A percentile compares a stretch with the other conserved stretches of the same genome.
phyloP scores from a whole-genome alignment of 768 basidiomycete genomes.

The Suillus variegatus region DNA sequence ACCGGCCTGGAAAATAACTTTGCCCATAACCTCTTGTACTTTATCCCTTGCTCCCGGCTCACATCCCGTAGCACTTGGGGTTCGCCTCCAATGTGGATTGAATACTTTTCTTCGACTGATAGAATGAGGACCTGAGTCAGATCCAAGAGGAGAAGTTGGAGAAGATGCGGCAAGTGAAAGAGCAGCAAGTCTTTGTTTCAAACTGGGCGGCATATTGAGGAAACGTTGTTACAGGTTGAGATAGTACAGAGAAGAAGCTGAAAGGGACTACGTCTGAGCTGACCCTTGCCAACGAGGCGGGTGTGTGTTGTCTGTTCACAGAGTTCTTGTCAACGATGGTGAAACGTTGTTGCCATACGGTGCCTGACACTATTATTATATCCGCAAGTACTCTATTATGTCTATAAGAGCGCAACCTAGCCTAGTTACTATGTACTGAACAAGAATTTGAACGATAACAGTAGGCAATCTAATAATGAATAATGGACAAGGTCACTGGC shows the following conservation, averaged over 20 bases:
- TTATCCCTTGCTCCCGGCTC: slow-evolving; percentile 38
- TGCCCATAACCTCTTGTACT: slow-evolving; percentile 65
- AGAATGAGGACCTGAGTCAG: slow-evolving; percentile 19
- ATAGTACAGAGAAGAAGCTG: neutral
- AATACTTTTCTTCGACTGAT: slow-evolving; percentile 43
- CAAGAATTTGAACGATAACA: neutral
- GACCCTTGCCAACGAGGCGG: neutral
- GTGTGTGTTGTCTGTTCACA: neutral
- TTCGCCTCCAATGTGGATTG: slow-evolving; percentile 55
- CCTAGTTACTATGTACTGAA: neutral
- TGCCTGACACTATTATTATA: neutral
- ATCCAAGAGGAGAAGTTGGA: slow-evolving; percentile 38
- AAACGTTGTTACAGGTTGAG: neutral
- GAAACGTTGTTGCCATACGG: slow-evolving; percentile 5
- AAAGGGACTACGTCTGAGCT: neutral
- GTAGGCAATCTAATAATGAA: neutral
- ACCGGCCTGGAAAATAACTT: slow-evolving; percentile 85
- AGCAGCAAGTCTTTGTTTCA: slow-evolving; percentile 70
- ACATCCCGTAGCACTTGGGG: slow-evolving; percentile 24
- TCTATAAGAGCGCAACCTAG: neutral
- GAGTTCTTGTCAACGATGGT: neutral
- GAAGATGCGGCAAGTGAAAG: slow-evolving; percentile 56
- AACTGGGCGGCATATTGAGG: slow-evolving; percentile 37
- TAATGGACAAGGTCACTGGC: neutral
- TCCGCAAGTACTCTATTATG: neutral